phyloP scores from a whole-genome alignment of 768 basidiomycete species.

The Leccinum rimulosum region DNA sequence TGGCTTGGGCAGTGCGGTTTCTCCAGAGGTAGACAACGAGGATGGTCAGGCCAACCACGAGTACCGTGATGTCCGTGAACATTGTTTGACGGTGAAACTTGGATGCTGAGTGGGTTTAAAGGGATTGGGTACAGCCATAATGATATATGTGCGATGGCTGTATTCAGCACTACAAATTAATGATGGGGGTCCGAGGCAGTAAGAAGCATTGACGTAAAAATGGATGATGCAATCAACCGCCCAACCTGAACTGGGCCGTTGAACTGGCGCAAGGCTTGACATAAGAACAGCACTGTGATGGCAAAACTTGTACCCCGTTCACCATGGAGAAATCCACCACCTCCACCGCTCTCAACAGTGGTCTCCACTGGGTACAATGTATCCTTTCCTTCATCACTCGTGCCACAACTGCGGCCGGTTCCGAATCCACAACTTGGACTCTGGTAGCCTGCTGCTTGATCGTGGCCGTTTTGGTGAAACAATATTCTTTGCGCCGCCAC shows the following conservation, averaged over 20 bases:
- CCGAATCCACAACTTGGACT: neutral
- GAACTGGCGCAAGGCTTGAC: neutral
- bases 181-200: too few species aligned
- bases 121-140: neutral
- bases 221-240: neutral
- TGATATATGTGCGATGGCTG: too few species aligned
- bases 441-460: neutral
- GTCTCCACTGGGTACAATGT: neutral
- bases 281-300: neutral
- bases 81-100: neutral
- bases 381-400: neutral
- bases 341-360: neutral
- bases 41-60: neutral
- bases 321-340: neutral
- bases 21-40: constrained; percentile 5
- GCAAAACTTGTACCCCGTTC: neutral
- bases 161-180: too few species aligned
- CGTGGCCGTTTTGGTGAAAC: neutral
- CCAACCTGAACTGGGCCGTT: neutral
- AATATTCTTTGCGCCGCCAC: neutral
- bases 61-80: neutral
- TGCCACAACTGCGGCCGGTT: neutral
- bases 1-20: neutral
- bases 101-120: neutral
- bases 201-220: neutral